Conservation (phyloP, 441 rosid species). For the Jatropha podagrica region DNA sequence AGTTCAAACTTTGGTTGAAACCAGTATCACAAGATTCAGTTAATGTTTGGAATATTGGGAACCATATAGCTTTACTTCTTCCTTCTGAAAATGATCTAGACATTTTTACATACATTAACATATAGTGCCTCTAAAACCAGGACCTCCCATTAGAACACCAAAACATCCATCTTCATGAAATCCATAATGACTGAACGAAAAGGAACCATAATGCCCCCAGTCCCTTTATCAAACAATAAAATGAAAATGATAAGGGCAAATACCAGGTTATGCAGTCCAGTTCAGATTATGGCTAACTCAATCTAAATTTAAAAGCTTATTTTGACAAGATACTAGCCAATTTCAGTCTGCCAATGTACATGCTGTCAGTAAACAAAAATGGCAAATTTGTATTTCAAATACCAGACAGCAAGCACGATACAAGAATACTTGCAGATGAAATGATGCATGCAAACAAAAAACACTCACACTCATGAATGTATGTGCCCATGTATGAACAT, state of each 20-base stretch:
- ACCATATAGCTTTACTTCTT: neutral
- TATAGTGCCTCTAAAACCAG: neutral
- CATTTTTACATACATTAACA: neutral
- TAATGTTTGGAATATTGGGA: conserved; percentile 7
- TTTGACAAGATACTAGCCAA: neutral
- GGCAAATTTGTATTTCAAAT: too few species aligned
- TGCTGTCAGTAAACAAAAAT: too few species aligned
- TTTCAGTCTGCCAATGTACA: too few species aligned
- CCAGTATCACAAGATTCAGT: neutral
- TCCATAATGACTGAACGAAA: neutral
- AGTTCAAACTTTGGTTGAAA: neutral
- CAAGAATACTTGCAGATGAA: neutral
- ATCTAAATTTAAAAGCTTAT: neutral
- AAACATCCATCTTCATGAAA: neutral
- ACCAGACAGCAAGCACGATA: too few species aligned
- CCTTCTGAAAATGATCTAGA: neutral
- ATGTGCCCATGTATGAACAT: neutral
- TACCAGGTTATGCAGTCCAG: neutral
- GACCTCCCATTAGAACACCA: neutral
- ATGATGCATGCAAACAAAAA: neutral
- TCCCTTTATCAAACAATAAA: neutral
- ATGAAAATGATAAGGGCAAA: neutral
- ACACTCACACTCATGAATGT: neutral
- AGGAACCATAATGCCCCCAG: neutral
- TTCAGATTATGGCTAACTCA: neutral